Percentiles rank a stretch among this genome's conserved stretches.
Evolutionary conservation across 164 flowering plant genomes (phyloP).

Genomic region (Chloranthus sessilifolius): DNA sequence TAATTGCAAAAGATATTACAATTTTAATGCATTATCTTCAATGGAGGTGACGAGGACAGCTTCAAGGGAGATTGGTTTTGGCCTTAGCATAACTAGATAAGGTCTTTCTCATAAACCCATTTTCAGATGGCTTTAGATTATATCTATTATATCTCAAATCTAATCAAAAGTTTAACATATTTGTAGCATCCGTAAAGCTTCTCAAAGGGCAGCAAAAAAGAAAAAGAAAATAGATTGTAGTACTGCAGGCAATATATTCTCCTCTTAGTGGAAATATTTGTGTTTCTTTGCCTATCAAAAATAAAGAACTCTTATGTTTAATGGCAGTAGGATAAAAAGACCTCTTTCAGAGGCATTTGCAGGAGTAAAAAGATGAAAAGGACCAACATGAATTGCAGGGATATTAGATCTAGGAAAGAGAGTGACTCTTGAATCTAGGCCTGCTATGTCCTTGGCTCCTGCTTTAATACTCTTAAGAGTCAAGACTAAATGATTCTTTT

Average conservation of each 20-base stretch:
- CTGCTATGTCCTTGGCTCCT: conserved; percentile 15
- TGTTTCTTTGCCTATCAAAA: conserved; percentile 15
- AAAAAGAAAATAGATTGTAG: neutral
- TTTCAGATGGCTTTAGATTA: too few relatives aligned
- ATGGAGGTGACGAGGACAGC: conserved; percentile 26
- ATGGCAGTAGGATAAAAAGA: conserved; percentile 9
- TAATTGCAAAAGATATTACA: conserved; percentile 2
- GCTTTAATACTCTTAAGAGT: conserved; percentile 12
- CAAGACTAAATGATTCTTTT: neutral
- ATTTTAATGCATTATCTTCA: conserved; percentile 19
- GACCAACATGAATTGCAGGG: conserved; percentile 8
- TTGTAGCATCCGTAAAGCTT: conserved; percentile 4
- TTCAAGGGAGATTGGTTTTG: conserved; percentile 22
- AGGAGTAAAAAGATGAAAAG: conserved; percentile 1
- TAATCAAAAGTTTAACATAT: too few relatives aligned
- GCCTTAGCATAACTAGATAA: too few relatives aligned
- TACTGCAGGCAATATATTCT: neutral
- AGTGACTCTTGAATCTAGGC: conserved; percentile 25
- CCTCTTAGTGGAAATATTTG: neutral
- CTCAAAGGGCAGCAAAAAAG: conserved; percentile 12
- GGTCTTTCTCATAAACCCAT: too few relatives aligned
- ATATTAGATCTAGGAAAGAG: conserved; percentile 18
- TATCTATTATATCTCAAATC: too few relatives aligned
- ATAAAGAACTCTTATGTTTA: conserved; percentile 9
- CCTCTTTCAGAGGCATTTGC: conserved; percentile 10